Evolutionary conservation across 169 alveolate genomes (phyloP).

Genomic region (Theileria parva): DNA sequence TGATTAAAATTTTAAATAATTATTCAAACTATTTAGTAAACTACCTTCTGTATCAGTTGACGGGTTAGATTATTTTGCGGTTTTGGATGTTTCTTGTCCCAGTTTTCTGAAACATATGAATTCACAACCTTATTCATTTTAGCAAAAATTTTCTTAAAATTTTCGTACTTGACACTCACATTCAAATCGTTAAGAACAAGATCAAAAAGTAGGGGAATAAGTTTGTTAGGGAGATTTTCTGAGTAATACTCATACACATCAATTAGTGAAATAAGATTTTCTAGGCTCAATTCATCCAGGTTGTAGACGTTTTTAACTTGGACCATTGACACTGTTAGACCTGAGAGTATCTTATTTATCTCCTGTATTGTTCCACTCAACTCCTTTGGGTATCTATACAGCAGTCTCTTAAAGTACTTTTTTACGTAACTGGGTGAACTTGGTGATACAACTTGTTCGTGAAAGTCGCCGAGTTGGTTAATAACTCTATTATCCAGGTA

Average conservation of each 20-base stretch:
- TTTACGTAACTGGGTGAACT: neutral
- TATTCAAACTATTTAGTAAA: neutral
- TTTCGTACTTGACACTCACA: neutral
- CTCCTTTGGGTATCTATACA: neutral
- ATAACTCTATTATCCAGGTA: constrained; percentile 7
- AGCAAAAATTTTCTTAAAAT: neutral
- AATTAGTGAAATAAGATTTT: neutral
- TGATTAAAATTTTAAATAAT: too few species aligned
- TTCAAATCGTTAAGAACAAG: neutral
- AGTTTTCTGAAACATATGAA: neutral
- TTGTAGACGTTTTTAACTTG: constrained; percentile 15
- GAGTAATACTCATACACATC: neutral
- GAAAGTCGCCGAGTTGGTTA: constrained; percentile 1
- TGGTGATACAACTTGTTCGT: neutral
- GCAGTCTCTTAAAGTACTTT: constrained; percentile 10
- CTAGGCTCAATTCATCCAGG: neutral
- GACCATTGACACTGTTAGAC: neutral
- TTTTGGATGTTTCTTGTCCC: neutral
- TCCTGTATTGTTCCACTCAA: neutral
- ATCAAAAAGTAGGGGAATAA: neutral
- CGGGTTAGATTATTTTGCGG: neutral
- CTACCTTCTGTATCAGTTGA: neutral
- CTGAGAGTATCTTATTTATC: neutral
- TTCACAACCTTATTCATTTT: neutral
- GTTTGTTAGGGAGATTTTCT: neutral